Evolutionary conservation across 495 filamentous ascomycete species (phyloP).

Genomic region (Penicillium cinerascens): DNA sequence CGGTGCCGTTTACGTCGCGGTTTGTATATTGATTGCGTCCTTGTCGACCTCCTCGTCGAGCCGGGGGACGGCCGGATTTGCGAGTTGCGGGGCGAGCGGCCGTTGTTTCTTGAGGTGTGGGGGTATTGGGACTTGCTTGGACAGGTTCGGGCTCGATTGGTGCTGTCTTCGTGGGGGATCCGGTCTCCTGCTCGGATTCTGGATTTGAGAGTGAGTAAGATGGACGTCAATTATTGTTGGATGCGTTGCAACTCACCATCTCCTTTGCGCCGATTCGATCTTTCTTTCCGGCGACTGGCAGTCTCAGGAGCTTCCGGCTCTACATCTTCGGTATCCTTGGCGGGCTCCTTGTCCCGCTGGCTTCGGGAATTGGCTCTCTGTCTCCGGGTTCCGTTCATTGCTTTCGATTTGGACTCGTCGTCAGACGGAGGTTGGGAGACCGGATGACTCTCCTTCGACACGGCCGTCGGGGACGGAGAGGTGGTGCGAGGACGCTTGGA

Average conservation of each 20-base stretch:
- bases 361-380: slow-evolving; percentile 62
- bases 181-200: slow-evolving; percentile 39
- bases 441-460: slow-evolving; percentile 44
- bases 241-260: slow-evolving; percentile 57
- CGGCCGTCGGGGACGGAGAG: slow-evolving; percentile 64
- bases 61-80: slow-evolving; percentile 65
- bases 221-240: not conserved
- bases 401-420: slow-evolving; percentile 54
- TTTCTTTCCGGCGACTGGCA: slow-evolving; percentile 69
- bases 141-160: slow-evolving; percentile 39
- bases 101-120: slow-evolving; percentile 45
- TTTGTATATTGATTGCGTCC: slow-evolving; percentile 90
- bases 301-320: slow-evolving; percentile 67
- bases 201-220: slow-evolving; percentile 12
- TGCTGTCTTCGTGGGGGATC: slow-evolving; percentile 38
- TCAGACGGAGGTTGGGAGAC: slow-evolving; percentile 63
- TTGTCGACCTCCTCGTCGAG: slow-evolving; percentile 60
- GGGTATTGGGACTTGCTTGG: slow-evolving; percentile 52
- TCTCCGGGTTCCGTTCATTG: slow-evolving; percentile 57
- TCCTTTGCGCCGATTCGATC: slow-evolving; percentile 65
- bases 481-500: slow-evolving; percentile 69
- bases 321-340: slow-evolving; percentile 60
- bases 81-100: slow-evolving; percentile 50
- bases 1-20: slow-evolving; percentile 57
- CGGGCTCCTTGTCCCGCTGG: slow-evolving; percentile 65